phyloP scores from a whole-genome alignment of 1,139 yeast species.

The Zygosaccharomyces sapae region DNA sequence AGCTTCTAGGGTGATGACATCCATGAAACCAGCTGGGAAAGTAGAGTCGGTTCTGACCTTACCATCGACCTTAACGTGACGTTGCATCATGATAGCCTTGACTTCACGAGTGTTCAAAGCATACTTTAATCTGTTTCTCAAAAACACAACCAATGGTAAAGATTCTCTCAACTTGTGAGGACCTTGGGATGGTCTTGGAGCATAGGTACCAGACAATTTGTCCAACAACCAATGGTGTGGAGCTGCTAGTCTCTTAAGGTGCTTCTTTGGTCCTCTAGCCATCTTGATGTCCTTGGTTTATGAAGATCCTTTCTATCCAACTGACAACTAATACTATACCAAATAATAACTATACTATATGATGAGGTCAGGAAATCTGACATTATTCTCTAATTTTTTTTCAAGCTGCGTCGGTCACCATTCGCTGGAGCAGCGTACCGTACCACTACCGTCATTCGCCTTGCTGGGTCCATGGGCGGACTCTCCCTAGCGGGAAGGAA shows the following conservation, averaged over 20 bases:
- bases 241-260: slow-evolving; percentile 96
- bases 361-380: slow-evolving; percentile 2
- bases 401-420: slow-evolving; percentile 6
- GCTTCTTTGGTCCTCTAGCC: slow-evolving; percentile 99
- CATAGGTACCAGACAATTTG: slow-evolving; percentile 99
- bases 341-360: slow-evolving; percentile 3
- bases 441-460: too few species aligned
- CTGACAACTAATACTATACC: not conserved
- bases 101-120: slow-evolving; percentile 99
- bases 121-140: slow-evolving; percentile 99
- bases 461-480: too few species aligned
- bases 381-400: slow-evolving; percentile 3
- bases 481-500: too few species aligned
- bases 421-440: not conserved
- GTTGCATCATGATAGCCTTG: slow-evolving; percentile 98
- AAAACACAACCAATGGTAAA: slow-evolving; percentile 93
- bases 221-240: slow-evolving; percentile 99
- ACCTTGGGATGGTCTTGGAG: slow-evolving; percentile 99
- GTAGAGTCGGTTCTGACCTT: slow-evolving; percentile 99
- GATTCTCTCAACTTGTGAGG: slow-evolving; percentile 99
- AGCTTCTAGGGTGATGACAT: slow-evolving; percentile 93
- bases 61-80: slow-evolving; percentile 98
- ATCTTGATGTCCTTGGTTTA: slow-evolving; percentile 41
- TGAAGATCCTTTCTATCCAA: slow-evolving; percentile 6
- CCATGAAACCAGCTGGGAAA: slow-evolving; percentile 99